A percentile compares a stretch with the other conserved stretches of the same genome.
Evolutionary conservation across 202 grass and related monocot genomes (phyloP).

Genomic region (Brachypodium distachyon): DNA sequence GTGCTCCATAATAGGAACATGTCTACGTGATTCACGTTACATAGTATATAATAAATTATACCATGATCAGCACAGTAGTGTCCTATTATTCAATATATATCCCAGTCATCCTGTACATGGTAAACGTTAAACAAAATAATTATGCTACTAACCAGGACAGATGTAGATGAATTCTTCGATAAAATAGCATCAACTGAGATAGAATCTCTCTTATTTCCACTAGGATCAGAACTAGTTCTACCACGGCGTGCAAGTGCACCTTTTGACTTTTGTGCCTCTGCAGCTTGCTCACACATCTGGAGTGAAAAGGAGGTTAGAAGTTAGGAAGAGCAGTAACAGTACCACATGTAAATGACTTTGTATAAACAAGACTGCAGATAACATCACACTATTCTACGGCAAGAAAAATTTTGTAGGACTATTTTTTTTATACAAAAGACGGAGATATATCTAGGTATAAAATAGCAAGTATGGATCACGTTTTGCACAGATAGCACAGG

Average conservation of each 20-base stretch:
- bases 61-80: background rate
- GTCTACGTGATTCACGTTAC: background rate
- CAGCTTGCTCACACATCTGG: slow-evolving; percentile 97
- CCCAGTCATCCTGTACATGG: background rate
- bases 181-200: slow-evolving; percentile 93
- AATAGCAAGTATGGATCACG: background rate
- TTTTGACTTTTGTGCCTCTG: slow-evolving; percentile 90
- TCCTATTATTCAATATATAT: background rate
- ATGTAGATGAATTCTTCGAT: slow-evolving; percentile 61
- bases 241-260: slow-evolving; percentile 62
- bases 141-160: slow-evolving; percentile 53
- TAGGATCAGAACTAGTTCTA: slow-evolving; percentile 73
- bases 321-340: slow-evolving; percentile 14
- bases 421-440: background rate
- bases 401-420: background rate
- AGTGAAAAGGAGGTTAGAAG: slow-evolving; percentile 9
- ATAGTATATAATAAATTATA: background rate
- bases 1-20: background rate
- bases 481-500: background rate
- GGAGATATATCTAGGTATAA: background rate
- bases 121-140: slow-evolving; percentile 15
- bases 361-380: background rate
- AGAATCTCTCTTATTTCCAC: slow-evolving; percentile 65
- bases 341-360: slow-evolving; percentile 1
- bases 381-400: background rate